These are phyloP conservation scores for Neurospora discreta DNA, from an alignment of 495 filamentous ascomycete genomes.

Conservation along the genomic window DNA sequence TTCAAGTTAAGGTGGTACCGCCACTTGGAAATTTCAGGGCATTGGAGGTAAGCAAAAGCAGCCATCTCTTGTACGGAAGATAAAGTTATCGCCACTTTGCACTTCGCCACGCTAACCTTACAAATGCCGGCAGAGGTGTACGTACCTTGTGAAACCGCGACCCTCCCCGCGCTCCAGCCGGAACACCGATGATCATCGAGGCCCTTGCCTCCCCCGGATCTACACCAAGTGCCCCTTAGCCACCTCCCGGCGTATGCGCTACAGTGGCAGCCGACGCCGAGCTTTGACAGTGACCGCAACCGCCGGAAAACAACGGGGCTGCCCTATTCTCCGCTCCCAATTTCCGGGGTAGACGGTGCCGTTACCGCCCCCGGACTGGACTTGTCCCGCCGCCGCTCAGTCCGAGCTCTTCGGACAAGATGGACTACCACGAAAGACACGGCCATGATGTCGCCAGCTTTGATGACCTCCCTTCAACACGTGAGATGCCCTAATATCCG, in stretches of 20 bases:
- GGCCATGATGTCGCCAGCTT: conserved; percentile 37
- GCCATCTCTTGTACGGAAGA: no score
- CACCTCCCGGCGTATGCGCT: background rate
- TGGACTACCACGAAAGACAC: conserved; percentile 35
- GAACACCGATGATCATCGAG: background rate
- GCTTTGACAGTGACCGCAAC: background rate
- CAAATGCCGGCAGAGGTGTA: background rate
- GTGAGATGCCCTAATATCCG: conserved; percentile 12
- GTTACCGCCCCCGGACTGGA: background rate
- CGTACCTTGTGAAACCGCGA: background rate
- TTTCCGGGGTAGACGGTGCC: background rate
- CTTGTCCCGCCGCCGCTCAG: background rate
- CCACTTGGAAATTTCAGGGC: no score
- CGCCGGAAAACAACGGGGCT: background rate
- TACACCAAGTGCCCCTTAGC: background rate
- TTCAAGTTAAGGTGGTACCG: no score
- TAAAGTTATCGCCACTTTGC: no score
- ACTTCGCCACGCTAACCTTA: no score
- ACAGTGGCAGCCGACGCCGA: background rate
- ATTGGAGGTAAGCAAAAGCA: no score
- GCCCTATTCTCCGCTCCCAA: background rate
- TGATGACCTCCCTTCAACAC: conserved; percentile 26
- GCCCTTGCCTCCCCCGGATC: background rate
- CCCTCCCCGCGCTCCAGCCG: background rate
- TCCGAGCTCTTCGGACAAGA: background rate